Evolutionary conservation across 352 stramenopile species (phyloP), one percentile per base, ranked within the genome.

Genomic region (Globisporangium apiculatum): DNA sequence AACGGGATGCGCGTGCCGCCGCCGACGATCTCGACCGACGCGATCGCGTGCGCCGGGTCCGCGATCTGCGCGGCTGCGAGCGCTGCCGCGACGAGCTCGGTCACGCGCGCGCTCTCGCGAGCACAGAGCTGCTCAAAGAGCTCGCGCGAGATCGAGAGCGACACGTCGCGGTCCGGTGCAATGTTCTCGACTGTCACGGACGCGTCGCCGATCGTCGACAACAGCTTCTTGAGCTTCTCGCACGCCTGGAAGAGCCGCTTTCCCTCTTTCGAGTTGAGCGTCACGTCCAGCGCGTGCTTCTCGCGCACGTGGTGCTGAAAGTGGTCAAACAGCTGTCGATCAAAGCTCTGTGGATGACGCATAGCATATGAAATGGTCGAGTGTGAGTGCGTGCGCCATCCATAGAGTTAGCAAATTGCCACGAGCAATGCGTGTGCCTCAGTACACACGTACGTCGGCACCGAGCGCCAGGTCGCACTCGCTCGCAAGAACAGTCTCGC

Each of bases 21-120:
- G 38, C 93, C 93, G 3, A 97, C 77, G 60, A 98, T 93, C 68
- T 98, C 84, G 15, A 94, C 75, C 36, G 72, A 96, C 48, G 66
- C 66, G 50, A 87, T 80, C 66, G 45, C 64, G 60, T 52, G 66
- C 67, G 7, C 64, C 9, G 38, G 37, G 37, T 55, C 51, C 1
- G 51, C 38, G 12, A 87, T 63, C 17, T 76, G 64, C 0, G 84
- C 73, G 15, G 76, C 55, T 1, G 72, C 64, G 12, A 96, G 58
- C 15, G 81, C 69, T 38, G 60, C 64, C 12, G 65, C 62, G 15
- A 94, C 38, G 57, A 97, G 65, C 18, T 70, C 55, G 12, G 81
- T 75, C 37, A 96, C 50, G 45, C 70, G 69, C 31, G 68, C 49
- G 40, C 73, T 69, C 49, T 91, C 78, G 43, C 43, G 48, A 51